Evolutionary conservation across 495 filamentous ascomycete species (phyloP), one percentile per base, ranked within the genome.

Genomic region (Tuber melanosporum): DNA sequence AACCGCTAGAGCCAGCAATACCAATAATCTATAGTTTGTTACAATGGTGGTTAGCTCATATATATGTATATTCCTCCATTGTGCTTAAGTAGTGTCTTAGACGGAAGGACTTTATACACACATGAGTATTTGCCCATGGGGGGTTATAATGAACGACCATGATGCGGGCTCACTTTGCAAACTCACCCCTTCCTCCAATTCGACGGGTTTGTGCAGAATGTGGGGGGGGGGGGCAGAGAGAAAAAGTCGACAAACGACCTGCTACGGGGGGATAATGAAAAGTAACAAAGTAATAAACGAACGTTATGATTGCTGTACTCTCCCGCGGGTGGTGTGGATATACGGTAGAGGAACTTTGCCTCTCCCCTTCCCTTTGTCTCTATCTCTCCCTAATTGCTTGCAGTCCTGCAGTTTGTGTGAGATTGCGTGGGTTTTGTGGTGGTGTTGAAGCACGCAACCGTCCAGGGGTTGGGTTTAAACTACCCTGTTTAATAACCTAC

Each of bases 1-100:
- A 98, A 73, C 96, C 96, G 32, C 94, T 98, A 83, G 93, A 95
- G 19, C 95, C 95, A 69, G 96, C 95, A 75, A 99, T 91, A 70
- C 94, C 95, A 82, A 99, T 98, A 81, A 99, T 98, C 82, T 83
- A 76, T 72, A 42, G 66, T 71, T 80, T 19, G 7, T 66, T 66
- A 17, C 57, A 17, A 66, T 17, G 2, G 15, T 17, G 57, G 80
- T 81, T 73, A 78, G 71, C 69, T 71, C 5, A 32, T 69, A 43
- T 70, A 47, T 45, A 45, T 45, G 14, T 15, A 45, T 45, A 45
- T 45, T 19, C 45, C 45, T 17, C 45, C 45, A 3, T 19, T 0
- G 9, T 43, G 9, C 49, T 12, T 26, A 26, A 22, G n/a, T 1
- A 36, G 14, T 66, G 57, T 32, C 57, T 17, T 36, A 5, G 57